Base-by-base conservation (phyloP, 352 stramenopile species). In the Phytophthora syringae region DNA sequence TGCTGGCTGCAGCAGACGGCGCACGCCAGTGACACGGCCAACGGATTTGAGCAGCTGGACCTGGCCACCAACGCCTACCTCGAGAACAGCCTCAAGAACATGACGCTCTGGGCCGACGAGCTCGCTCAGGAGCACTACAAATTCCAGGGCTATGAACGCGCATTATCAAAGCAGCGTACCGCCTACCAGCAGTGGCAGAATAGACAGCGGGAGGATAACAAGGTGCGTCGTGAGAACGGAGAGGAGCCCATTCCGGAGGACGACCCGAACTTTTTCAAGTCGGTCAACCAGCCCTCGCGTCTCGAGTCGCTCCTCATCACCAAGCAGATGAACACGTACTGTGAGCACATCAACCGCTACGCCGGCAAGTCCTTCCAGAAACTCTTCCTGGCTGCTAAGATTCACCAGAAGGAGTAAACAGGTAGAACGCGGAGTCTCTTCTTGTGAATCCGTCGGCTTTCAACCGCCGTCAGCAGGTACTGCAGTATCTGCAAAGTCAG, bases 61-160 rank as follows among this genome's bases (percentile, higher is more conserved):
- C 75, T 99, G 49, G 96, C 86, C 59, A 99, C 94, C 30, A 99
- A 93, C 70, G 86, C 97, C 30, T 99, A 98, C 82, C 67, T 96
- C 63, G 96, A 99, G 72, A 99, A 97, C 79, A 98, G 98, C 69
- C 82, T 99, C n/a, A 97, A 99, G 87, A 99, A 98, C 79, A 89
- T 99, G 64, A 98, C 90, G 65, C 84, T 95, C 50, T 99, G 96
- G 95, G 97, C 98, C 21, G 97, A 99, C 71, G 97, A 99, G 69
- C 86, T 99, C 15, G 88, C 93, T 5, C 89, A 96, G 58, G 96
- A 99, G 76, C 96, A 99, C 75, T 90, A 88, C 70, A 97, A 97
- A 80, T 97, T 97, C 72, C 86, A 97, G 64, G 82, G 88, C 56
- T 97, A 97, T 54, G 80, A 96, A 72, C 88, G 89, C 43, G 84